Conservation (phyloP, 108 stramenopile species). For the Aurantiochytrium sp. region DNA sequence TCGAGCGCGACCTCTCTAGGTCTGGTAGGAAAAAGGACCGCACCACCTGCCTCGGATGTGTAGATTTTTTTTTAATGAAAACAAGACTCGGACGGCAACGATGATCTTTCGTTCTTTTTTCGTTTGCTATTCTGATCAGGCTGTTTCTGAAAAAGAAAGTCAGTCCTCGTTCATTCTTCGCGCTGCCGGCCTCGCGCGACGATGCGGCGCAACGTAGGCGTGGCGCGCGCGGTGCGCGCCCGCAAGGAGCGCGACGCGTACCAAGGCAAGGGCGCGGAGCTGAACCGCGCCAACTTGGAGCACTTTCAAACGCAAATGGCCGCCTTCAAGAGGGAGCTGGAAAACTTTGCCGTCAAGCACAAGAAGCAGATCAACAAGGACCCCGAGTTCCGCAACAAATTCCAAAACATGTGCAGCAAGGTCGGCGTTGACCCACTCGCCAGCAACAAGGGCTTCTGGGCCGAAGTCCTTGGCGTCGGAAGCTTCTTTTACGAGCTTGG, state of each 20-base stretch:
- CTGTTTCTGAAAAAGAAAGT: too few relatives aligned
- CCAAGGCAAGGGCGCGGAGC: neutral
- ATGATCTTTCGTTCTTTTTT: too few relatives aligned
- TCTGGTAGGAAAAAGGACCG: too few relatives aligned
- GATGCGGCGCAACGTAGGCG: constrained; percentile 18
- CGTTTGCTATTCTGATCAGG: too few relatives aligned
- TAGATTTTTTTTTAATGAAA: too few relatives aligned
- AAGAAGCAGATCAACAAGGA: constrained; percentile 72
- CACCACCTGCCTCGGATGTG: too few relatives aligned
- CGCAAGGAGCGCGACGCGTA: neutral
- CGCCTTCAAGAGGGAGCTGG: constrained; percentile 38
- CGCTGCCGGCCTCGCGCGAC: neutral
- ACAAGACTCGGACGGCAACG: too few relatives aligned
- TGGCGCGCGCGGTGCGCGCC: neutral
- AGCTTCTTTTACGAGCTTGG: constrained; percentile 98
- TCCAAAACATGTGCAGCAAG: constrained; percentile 84
- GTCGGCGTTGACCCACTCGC: constrained; percentile 69
- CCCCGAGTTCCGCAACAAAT: constrained; percentile 80
- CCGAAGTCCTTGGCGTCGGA: constrained; percentile 62
- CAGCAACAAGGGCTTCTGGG: constrained; percentile 61
- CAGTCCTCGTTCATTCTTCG: too few relatives aligned
- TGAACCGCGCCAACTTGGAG: neutral
- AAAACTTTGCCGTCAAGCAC: constrained; percentile 80
- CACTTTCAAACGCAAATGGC: constrained; percentile 17
- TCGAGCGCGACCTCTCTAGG: too few relatives aligned